Evolutionary conservation across 352 stramenopile species (phyloP), one percentile per base, ranked within the genome.

Genomic region (Globisporangium megalacanthum): DNA sequence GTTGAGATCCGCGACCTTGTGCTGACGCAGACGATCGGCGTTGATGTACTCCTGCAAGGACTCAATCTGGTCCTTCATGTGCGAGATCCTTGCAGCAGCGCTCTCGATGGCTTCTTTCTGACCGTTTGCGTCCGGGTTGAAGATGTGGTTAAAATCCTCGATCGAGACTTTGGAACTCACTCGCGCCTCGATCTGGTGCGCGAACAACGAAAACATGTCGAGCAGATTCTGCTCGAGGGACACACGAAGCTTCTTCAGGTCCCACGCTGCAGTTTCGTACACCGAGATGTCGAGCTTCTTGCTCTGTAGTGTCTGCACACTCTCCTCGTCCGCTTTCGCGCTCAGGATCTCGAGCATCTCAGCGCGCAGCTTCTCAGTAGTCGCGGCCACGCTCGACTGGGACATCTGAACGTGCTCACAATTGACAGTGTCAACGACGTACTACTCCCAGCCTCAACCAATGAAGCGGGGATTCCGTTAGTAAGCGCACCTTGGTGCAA

Each of bases 101-200:
- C 50, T 70, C 14, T 88, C 73, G 44, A 85, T 61, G 14, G 72
- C 73, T 2, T 64, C 63, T 25, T 75, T 82, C 46, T 86, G 75
- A 10, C 68, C 73, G 2, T 74, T 77, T 14, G 64, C 52, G 9
- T 86, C 73, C 0, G 70, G 71, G 36, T 83, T 83, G 65, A 87
- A 89, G 19, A 89, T 79, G 25, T 65, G 66, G 25, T 82, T 79
- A 35, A 87, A 88, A 64, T 87, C 77, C n/a, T 77, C 68, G 33
- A 86, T 76, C 3, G 66, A 71, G 6, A 89, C 48, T 54, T 89
- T 87, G 14, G 60, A 58, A 49, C 51, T 69, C 22, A 89, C 63
- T 31, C 83, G 70, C 1, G 47, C 53, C 56, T 89, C 79, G 47
- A 88, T 68, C 58, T 82, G 70, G 49, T 65, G 60, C 5, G 75